A percentile compares a stretch with the other conserved stretches of the same genome.
These are phyloP conservation scores for Macadamia tetraphylla DNA, from an alignment of 164 flowering plant species.

Conservation along the genomic window DNA sequence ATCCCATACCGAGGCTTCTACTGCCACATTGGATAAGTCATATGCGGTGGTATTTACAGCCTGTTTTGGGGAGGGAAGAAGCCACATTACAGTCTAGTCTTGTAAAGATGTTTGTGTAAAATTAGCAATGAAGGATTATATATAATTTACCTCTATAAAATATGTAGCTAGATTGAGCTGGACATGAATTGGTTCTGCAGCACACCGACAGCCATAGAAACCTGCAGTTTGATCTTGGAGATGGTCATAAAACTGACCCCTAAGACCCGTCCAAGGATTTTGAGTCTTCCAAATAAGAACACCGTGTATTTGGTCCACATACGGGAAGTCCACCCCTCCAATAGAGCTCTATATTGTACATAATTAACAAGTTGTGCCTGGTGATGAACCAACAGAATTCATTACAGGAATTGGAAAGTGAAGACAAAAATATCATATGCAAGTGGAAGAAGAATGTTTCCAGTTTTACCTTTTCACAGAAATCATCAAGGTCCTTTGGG, in stretches of 20 bases:
- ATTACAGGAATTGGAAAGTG: neutral
- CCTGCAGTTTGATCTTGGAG: slow-evolving; percentile 96
- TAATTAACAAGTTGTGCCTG: slow-evolving; percentile 97
- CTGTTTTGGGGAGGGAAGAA: slow-evolving; percentile 28
- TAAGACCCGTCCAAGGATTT: slow-evolving; percentile 98
- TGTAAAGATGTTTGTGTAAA: neutral
- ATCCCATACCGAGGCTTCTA: slow-evolving; percentile 95
- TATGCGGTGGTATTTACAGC: slow-evolving; percentile 77
- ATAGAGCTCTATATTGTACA: slow-evolving; percentile 85
- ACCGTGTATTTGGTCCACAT: slow-evolving; percentile 99
- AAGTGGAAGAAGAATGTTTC: neutral
- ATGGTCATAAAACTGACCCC: slow-evolving; percentile 98
- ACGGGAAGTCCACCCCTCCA: slow-evolving; percentile 93
- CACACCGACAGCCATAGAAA: slow-evolving; percentile 89
- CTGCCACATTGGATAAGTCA: slow-evolving; percentile 56
- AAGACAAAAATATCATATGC: neutral
- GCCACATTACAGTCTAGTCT: neutral
- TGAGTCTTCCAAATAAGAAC: slow-evolving; percentile 94
- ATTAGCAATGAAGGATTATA: neutral
- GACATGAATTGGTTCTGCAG: slow-evolving; percentile 95
- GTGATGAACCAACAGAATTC: slow-evolving; percentile 4
- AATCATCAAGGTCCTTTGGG: slow-evolving; percentile 86
- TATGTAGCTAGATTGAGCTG: slow-evolving; percentile 86
- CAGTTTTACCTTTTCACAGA: slow-evolving; percentile 76
- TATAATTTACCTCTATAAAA: slow-evolving; percentile 58